These are phyloP conservation scores for Vaccinium myrtillus DNA, from an alignment of 148 eudicot species.

Conservation along the genomic window DNA sequence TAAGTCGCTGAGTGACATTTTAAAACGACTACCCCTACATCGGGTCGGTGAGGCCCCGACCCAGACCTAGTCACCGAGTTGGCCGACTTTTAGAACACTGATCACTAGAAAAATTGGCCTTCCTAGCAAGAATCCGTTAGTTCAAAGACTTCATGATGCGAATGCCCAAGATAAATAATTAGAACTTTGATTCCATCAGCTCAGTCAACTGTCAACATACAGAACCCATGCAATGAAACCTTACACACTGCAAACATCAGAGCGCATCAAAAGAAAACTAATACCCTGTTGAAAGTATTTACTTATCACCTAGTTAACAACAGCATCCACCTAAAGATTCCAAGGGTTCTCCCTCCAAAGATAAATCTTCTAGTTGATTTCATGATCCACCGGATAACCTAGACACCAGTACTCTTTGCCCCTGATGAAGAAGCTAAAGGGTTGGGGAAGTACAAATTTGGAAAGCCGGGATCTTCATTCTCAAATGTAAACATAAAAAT, in stretches of 20 bases:
- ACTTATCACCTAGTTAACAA: constrained; percentile 87
- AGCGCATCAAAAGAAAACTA: neutral
- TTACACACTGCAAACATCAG: neutral
- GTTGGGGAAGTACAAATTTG: constrained; percentile 60
- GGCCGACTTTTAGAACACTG: too few species aligned
- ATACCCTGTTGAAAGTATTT: neutral
- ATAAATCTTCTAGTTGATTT: constrained; percentile 83
- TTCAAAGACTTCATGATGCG: neutral
- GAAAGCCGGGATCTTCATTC: constrained; percentile 52
- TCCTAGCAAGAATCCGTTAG: too few species aligned
- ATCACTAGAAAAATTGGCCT: too few species aligned
- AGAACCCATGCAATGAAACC: neutral
- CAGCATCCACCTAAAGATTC: constrained; percentile 99
- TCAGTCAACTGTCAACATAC: neutral
- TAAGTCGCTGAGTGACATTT: too few species aligned
- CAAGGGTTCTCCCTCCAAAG: constrained; percentile 97
- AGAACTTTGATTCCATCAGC: neutral
- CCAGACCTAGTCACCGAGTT: too few species aligned
- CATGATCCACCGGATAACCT: constrained; percentile 86
- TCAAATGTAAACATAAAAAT: constrained; percentile 41
- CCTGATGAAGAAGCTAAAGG: constrained; percentile 75
- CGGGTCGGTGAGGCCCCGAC: too few species aligned
- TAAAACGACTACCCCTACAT: too few species aligned
- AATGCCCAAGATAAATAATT: neutral
- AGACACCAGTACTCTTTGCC: constrained; percentile 58